Evolutionary conservation across 257 asterid species (phyloP).

Genomic region (Petrea volubilis): DNA sequence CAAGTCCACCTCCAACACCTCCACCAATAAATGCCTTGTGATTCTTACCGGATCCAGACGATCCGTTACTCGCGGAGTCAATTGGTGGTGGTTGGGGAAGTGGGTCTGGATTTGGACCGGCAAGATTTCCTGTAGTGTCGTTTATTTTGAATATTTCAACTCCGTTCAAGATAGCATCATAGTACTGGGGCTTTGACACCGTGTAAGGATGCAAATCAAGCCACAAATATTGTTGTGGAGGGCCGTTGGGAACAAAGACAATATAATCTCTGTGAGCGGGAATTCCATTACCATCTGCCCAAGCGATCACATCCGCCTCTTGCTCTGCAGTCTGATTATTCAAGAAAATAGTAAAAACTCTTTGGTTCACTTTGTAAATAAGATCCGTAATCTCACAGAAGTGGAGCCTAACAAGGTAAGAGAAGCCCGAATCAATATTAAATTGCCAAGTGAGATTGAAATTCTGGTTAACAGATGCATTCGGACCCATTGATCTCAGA

Average conservation of each 20-base stretch:
- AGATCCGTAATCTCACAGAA: constrained; percentile 52
- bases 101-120: constrained; percentile 81
- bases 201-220: constrained; percentile 64
- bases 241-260: constrained; percentile 54
- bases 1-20: constrained; percentile 81
- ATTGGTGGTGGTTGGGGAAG: constrained; percentile 38
- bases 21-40: constrained; percentile 62
- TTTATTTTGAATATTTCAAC: constrained; percentile 74
- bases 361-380: constrained; percentile 35
- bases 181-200: constrained; percentile 31
- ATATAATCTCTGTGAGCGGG: constrained; percentile 63
- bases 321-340: constrained; percentile 50
- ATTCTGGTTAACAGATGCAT: constrained; percentile 36
- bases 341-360: constrained; percentile 46
- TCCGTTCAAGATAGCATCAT: constrained; percentile 86
- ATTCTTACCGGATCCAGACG: constrained; percentile 38
- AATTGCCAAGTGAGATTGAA: constrained; percentile 54
- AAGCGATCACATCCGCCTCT: constrained; percentile 51
- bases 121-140: constrained; percentile 63
- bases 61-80: constrained; percentile 22
- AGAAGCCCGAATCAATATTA: constrained; percentile 45
- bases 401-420: constrained; percentile 60
- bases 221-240: constrained; percentile 70
- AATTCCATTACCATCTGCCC: constrained; percentile 52
- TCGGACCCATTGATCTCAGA: constrained; percentile 53